Evolutionary conservation across 2,329 filamentous ascomycete genomes (phyloP), one percentile per base, ranked within the genome.

Genomic region (Nigrospora osmanthi): DNA sequence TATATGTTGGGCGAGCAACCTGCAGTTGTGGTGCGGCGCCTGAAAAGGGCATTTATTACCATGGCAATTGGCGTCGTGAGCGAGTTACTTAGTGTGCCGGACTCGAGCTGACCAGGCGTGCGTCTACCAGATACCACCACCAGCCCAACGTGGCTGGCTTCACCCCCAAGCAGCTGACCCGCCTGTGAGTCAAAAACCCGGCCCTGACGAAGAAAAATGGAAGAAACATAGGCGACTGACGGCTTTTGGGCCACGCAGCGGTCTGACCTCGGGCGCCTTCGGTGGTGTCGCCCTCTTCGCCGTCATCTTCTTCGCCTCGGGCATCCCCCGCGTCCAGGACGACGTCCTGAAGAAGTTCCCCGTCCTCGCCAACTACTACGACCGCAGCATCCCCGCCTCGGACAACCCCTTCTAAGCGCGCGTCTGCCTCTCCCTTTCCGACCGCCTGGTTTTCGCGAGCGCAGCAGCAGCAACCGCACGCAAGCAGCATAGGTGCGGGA

Each of bases 301-400:
- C 52, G 67, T 80, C 51, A 71, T 83, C 55, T 79, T 76, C 71
- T 80, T 69, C 61, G 69, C 75, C 52, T 81, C 78, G 35, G 80
- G 80, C 54, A 74, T 84, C 40, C 81, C 81, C 52, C 72, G 70
- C 61, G 68, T 84, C 52, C 68, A 78, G 63, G 60, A 59, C 40
- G 81, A 85, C 56, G 69, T 85, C 51, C 72, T 84, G 17, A 51
- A 81, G 76, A 76, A 78, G 63, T 51, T 83, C 16, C 80, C 80
- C 52, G 49, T 77, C 54, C 51, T 82, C 48, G 71, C 71, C 52
- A 49, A 56, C 40, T 66, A 70, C 64, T 83, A 72, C 61, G 55
- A 69, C 55, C 72, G 75, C 61, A 68, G 78, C 58, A 55, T 77
- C 53, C 72, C 76, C 54, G 68, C 79, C 48, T 76, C 78, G 48